Conservation (phyloP, 1,284 basidiomycete genomes). For the Melampsora occidentalis region DNA sequence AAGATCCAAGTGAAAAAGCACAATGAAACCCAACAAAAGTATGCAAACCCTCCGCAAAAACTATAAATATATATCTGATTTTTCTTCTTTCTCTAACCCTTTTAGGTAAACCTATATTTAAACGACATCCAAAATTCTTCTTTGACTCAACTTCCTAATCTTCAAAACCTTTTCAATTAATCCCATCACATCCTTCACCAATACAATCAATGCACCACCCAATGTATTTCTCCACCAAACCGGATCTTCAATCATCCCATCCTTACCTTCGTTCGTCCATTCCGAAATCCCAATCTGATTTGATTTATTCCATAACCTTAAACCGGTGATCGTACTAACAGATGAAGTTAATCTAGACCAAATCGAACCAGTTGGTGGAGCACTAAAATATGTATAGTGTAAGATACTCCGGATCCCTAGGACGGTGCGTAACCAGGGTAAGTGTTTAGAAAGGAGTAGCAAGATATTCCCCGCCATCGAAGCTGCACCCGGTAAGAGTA, state of each 20-base stretch:
- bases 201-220: conserved; percentile 21
- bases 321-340: neutral
- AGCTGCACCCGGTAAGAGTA: conserved; percentile 30
- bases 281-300: neutral
- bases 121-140: conserved; percentile 25
- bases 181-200: conserved; percentile 29
- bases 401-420: conserved; percentile 9
- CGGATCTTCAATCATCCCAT: conserved; percentile 22
- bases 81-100: too few species aligned
- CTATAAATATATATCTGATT: too few species aligned
- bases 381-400: neutral
- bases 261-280: neutral
- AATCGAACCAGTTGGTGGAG: neutral
- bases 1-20: too few species aligned
- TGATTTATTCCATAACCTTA: neutral
- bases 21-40: too few species aligned
- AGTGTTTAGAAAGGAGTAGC: conserved; percentile 17
- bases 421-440: conserved; percentile 23
- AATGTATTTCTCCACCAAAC: conserved; percentile 44
- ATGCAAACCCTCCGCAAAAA: too few species aligned
- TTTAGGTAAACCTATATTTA: neutral
- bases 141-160: conserved; percentile 33
- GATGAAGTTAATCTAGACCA: conserved; percentile 4
- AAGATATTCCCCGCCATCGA: conserved; percentile 25
- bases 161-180: conserved; percentile 34